phyloP scores from a whole-genome alignment of 1,284 basidiomycete genomes.

The Coniophora puteana region DNA sequence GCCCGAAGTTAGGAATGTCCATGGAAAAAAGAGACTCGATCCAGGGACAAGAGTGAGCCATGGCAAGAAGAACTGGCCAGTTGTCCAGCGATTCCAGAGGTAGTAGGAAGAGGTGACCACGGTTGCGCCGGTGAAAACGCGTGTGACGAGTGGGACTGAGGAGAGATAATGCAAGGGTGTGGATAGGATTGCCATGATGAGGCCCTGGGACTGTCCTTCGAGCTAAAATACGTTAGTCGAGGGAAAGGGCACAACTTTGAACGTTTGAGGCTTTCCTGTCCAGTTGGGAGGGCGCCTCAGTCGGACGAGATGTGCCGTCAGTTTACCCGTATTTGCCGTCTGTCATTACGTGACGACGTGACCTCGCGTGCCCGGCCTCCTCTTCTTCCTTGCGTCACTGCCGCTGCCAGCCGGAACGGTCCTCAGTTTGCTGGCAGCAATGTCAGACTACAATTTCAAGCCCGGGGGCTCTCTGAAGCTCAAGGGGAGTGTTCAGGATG shows the following conservation, averaged over 20 bases:
- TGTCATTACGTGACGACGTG: conserved; percentile 29
- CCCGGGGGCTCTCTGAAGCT: conserved; percentile 89
- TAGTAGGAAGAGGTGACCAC: conserved; percentile 63
- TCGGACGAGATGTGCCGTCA: conserved; percentile 1
- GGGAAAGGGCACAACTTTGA: neutral
- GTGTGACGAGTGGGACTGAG: conserved; percentile 77
- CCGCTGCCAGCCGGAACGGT: conserved; percentile 3
- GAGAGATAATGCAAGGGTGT: conserved; percentile 65
- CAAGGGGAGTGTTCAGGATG: conserved; percentile 77
- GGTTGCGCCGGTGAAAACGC: conserved; percentile 69
- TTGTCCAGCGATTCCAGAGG: conserved; percentile 57
- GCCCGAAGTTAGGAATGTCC: conserved; percentile 87
- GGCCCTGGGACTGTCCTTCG: neutral
- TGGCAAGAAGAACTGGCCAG: conserved; percentile 45
- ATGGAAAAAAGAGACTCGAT: conserved; percentile 82
- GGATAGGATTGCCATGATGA: conserved; percentile 66
- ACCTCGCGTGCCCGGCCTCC: conserved; percentile 16
- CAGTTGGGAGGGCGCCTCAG: neutral
- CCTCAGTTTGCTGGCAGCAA: conserved; percentile 21
- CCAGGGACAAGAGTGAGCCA: conserved; percentile 89
- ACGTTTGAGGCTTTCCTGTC: neutral
- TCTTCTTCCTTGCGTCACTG: conserved; percentile 14
- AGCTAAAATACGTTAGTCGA: neutral
- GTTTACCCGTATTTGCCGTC: conserved; percentile 21
- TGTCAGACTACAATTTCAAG: conserved; percentile 84